Base-by-base conservation (phyloP, 805 yeast genomes). In the Nakazawaea wyomingensis region DNA sequence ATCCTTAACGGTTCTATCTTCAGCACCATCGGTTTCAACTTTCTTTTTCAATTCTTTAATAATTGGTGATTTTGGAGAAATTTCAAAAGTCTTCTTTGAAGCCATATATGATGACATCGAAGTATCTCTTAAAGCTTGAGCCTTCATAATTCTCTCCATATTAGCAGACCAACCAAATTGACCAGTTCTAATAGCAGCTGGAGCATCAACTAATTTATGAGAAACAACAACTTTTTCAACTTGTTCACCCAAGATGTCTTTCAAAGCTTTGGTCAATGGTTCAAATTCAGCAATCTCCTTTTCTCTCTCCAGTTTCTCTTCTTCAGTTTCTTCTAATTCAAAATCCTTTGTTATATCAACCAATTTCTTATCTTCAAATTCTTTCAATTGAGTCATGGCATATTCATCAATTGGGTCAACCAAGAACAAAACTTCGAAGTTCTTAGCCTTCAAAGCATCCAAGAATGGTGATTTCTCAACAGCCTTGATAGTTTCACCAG, bases 61-160 rank as follows among this genome's bases (percentile, higher is more conserved):
- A 67, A 93, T 93, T 53, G 96, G 71, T 53, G 97, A 90, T 69
- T 79, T 84, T 74, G 99, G 97, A 61, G 98, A 91, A 57, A 93
- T 89, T 80, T 93, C 99, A 61, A 93, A 88, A 64, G 93, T 93
- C 84, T 93, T 93, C 89, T 93, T 93, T 45, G 99, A 93, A 38
- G 98, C 85, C 99, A 93, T 93, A 93, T 93, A 93, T 51, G 96
- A 81, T 33, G 98, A 89, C 99, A 93, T 93, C 58, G 96, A 79
- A 59, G 96, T 86, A 71, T 93, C 99, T 78, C 98, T 89, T 62
- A 93, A 77, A 59, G 99, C 99, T 79, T 93, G 99, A 50, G 99
- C 99, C 80, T 93, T 93, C 99, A 93, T 93, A 80, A 93, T 93
- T 85, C 99, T 91, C 80, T 93, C 99, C 99, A 93, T 93, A 80